Evolutionary conservation across 202 grass and related monocot species (phyloP), one percentile per base, ranked within the genome.

Genomic region (Panicum virgatum): DNA sequence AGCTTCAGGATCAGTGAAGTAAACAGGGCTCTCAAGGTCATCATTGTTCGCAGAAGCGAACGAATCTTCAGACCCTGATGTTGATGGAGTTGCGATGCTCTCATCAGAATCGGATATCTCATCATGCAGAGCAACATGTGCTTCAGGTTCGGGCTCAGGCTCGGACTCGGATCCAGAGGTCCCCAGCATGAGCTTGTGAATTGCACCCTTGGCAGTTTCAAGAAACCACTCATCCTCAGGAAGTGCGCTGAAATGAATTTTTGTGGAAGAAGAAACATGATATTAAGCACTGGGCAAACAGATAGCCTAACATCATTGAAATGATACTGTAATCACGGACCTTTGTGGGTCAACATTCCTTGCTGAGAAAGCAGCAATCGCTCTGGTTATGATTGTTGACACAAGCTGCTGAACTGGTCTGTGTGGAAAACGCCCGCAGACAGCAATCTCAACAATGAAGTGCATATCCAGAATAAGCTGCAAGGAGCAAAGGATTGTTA

Each of bases 381-480:
- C 92, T 70, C 83, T 84, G 56, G 90, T 91, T 78, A 98, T 95
- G 71, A 95, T 80, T 69, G 69, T 77, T 15, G 96, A 95, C 32
- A 95, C 92, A 77, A 93, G 96, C 69, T 91, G 92, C 88, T 95
- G 84, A 83, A 95, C 87, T 44, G 88, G 88, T 88, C 90, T 93
- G 30, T 94, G 90, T 6, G 96, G 90, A 73, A 93, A 98, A 72
- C 96, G 84, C 52, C 92, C 96, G 82, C 84, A 95, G 19, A 95
- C 77, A 58, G 96, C 90, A 86, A 98, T 98, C 88, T 98, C 96
- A 27, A 93, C 90, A 15, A 98, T 85, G 79, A 98, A 98, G 78
- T 91, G 92, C 96, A 98, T 98, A 80, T 98, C 96, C 63, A 98
- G 90, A 73, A 95, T 95, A 79, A 98, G 88, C 96, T 98, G 89